These are phyloP conservation scores for Xylariaceae sp. DNA, from an alignment of 2,329 filamentous ascomycete genomes.

Conservation along the genomic window DNA sequence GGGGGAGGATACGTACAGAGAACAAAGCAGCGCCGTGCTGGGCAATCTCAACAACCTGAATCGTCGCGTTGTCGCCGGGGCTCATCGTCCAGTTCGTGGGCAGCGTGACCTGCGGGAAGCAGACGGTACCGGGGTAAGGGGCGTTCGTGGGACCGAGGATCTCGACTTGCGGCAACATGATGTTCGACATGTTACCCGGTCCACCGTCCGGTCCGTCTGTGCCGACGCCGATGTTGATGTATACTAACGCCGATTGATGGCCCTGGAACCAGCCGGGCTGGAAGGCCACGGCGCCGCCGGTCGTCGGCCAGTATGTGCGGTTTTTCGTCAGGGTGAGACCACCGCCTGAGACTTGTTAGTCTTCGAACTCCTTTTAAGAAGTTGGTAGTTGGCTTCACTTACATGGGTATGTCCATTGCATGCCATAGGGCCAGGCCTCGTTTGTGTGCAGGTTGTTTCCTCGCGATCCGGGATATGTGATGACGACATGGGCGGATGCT, in stretches of 20 bases:
- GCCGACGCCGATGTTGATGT: conserved; percentile 86
- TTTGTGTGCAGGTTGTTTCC: conserved; percentile 81
- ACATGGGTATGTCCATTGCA: conserved; percentile 97
- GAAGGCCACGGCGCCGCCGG: conserved; percentile 79
- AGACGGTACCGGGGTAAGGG: conserved; percentile 84
- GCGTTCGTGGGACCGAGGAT: conserved; percentile 75
- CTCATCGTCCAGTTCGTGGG: conserved; percentile 66
- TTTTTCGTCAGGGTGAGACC: conserved; percentile 73
- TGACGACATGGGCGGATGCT: conserved; percentile 67
- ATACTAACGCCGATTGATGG: conserved; percentile 74
- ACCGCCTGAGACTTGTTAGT: too few relatives aligned
- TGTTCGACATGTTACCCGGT: conserved; percentile 80
- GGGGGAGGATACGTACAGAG: conserved; percentile 55
- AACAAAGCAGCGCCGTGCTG: conserved; percentile 67
- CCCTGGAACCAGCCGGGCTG: conserved; percentile 97
- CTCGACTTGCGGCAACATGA: conserved; percentile 76
- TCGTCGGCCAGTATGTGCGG: conserved; percentile 85
- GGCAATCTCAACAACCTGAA: conserved; percentile 67
- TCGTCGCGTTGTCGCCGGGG: conserved; percentile 75
- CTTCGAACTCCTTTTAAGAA: too few relatives aligned
- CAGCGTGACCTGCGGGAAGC: conserved; percentile 81
- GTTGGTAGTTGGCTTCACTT: conserved; percentile 35
- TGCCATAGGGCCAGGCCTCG: conserved; percentile 75
- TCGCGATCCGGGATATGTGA: conserved; percentile 81
- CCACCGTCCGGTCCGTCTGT: conserved; percentile 57